These are phyloP conservation scores for Aristolochia fimbriata DNA, from an alignment of 164 flowering plant species.

Conservation along the genomic window DNA sequence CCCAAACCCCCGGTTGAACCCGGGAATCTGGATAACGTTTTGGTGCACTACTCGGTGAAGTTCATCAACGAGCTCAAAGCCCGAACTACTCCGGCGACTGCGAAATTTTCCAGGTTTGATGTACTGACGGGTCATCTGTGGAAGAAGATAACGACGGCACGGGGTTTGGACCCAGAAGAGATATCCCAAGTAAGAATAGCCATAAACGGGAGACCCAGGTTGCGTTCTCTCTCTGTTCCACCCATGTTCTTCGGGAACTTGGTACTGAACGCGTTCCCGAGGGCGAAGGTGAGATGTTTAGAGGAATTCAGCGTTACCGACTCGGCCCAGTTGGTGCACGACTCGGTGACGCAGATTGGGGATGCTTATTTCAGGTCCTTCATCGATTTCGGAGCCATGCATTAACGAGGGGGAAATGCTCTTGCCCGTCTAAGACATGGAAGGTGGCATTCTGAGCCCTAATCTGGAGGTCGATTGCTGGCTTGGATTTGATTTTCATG, in stretches of 20 bases:
- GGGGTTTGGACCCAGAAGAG: slow-evolving; percentile 1
- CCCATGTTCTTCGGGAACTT: slow-evolving; percentile 6
- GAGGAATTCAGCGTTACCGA: background rate
- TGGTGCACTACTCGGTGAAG: background rate
- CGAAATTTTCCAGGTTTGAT: slow-evolving; percentile 4
- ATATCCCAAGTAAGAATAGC: slow-evolving; percentile 3
- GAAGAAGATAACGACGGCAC: slow-evolving; percentile 9
- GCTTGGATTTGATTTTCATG: slow-evolving; percentile 3
- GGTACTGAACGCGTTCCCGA: background rate
- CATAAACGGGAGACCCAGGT: slow-evolving; percentile 10
- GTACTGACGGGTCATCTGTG: slow-evolving; percentile 10
- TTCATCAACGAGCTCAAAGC: slow-evolving; percentile 7
- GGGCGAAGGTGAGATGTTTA: background rate
- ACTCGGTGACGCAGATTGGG: background rate
- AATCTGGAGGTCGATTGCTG: slow-evolving; percentile 9
- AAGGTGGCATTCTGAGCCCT: background rate
- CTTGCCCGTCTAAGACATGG: background rate
- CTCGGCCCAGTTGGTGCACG: background rate
- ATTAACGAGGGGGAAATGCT: slow-evolving; percentile 1
- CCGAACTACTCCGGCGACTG: background rate
- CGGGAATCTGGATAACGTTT: background rate
- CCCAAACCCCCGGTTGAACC: background rate
- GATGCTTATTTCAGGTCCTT: slow-evolving; percentile 2
- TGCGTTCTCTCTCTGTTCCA: background rate
- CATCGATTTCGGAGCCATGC: slow-evolving; percentile 5